Percentiles rank a stretch among this genome's conserved stretches.
Conservation (phyloP, 495 filamentous ascomycete species). For the Xylaria sp. region DNA sequence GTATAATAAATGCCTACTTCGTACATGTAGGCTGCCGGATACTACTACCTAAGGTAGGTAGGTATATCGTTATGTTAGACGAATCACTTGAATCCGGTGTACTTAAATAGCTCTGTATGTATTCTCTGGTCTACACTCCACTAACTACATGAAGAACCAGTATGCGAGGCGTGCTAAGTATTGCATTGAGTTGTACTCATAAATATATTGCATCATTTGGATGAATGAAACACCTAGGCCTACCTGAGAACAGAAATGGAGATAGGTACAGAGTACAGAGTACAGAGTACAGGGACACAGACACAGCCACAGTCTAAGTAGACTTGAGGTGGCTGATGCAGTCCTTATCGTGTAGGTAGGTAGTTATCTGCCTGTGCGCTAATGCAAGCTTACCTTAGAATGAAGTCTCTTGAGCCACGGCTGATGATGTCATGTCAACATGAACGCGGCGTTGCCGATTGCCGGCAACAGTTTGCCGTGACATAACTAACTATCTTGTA, state of each 20-base stretch:
- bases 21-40: not conserved
- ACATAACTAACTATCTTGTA: not conserved
- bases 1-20: not conserved
- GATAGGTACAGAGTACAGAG: too few relatives aligned
- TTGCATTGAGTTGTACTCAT: too few relatives aligned
- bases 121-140: too few relatives aligned
- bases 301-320: not conserved
- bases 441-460: constrained; percentile 2
- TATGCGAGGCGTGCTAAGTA: too few relatives aligned
- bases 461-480: not conserved
- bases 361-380: not conserved
- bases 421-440: constrained; percentile 20
- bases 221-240: too few relatives aligned
- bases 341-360: not conserved
- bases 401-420: not conserved
- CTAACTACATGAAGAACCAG: too few relatives aligned
- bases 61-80: too few relatives aligned
- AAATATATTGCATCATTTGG: too few relatives aligned
- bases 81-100: too few relatives aligned
- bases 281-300: not conserved
- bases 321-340: constrained; percentile 7
- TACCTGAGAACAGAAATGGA: not conserved
- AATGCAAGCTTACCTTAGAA: constrained; percentile 8
- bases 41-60: too few relatives aligned
- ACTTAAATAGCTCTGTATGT: too few relatives aligned